Evolutionary conservation across 176 grass and related monocot genomes (phyloP).

Genomic region (Cenchrus fungigraminus): DNA sequence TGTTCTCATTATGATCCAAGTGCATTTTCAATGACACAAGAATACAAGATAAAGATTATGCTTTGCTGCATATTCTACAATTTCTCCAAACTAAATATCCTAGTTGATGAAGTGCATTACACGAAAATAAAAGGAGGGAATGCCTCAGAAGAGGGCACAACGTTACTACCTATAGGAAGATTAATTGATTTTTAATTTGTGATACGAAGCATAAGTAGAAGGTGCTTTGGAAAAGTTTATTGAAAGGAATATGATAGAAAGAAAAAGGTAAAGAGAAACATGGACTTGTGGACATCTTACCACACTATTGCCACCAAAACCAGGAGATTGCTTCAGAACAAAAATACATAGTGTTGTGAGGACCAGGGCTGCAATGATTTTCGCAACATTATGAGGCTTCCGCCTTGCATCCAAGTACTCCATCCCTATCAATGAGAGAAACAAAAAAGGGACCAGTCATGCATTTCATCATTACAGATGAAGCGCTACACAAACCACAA

Average conservation of each 20-base stretch:
- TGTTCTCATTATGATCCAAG: constrained; percentile 14
- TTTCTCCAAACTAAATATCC: constrained; percentile 26
- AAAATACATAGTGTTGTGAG: constrained; percentile 84
- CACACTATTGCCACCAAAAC: constrained; percentile 73
- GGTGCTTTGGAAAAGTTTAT: constrained; percentile 12
- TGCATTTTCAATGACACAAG: constrained; percentile 27
- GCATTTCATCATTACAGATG: constrained; percentile 43
- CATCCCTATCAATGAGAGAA: constrained; percentile 67
- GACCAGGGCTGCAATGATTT: constrained; percentile 65
- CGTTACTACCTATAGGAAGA: constrained; percentile 21
- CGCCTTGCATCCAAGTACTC: constrained; percentile 88
- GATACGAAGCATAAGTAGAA: constrained; percentile 21
- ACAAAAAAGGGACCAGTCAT: constrained; percentile 38
- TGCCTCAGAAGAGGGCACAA: background rate
- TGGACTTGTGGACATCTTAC: constrained; percentile 60
- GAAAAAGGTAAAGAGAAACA: constrained; percentile 45
- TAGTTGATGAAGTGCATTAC: constrained; percentile 21
- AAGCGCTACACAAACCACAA: constrained; percentile 27
- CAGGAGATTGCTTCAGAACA: constrained; percentile 95
- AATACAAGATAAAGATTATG: background rate
- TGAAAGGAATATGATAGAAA: constrained; percentile 19
- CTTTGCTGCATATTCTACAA: constrained; percentile 13
- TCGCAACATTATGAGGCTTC: constrained; percentile 82
- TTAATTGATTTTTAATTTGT: constrained; percentile 35
- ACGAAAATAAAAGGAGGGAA: constrained; percentile 45